phyloP scores from a whole-genome alignment of 306 rosid genomes.

The Castanospermum australe region DNA sequence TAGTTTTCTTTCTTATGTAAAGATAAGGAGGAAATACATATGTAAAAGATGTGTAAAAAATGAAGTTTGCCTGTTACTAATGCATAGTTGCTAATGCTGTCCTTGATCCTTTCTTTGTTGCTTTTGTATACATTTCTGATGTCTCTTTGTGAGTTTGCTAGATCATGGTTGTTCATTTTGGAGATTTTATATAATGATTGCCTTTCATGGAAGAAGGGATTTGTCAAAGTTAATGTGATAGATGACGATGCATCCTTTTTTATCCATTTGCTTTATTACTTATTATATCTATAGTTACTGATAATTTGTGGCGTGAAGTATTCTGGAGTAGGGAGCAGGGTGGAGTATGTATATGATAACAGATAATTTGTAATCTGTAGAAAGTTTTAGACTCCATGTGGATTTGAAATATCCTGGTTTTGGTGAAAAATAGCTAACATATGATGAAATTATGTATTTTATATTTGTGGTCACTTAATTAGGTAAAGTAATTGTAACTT shows the following conservation, averaged over 20 bases:
- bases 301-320: background rate
- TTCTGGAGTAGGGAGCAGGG: background rate
- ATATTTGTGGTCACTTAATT: no score
- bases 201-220: background rate
- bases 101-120: background rate
- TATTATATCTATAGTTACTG: background rate
- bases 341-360: no score
- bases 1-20: background rate
- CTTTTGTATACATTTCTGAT: background rate
- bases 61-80: background rate
- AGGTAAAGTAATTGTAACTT: no score
- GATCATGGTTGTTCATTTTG: background rate
- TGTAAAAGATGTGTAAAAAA: background rate
- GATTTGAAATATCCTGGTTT: no score
- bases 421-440: background rate
- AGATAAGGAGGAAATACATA: background rate
- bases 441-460: background rate
- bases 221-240: slow-evolving; percentile 2
- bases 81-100: background rate
- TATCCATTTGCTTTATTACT: background rate
- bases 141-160: background rate
- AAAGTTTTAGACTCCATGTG: background rate
- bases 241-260: background rate
- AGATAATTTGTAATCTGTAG: background rate
- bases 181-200: background rate